Percentiles rank a stretch among this genome's conserved stretches.
Evolutionary conservation across 1,139 yeast species (phyloP).

Genomic region (Lipomyces yarrowii): DNA sequence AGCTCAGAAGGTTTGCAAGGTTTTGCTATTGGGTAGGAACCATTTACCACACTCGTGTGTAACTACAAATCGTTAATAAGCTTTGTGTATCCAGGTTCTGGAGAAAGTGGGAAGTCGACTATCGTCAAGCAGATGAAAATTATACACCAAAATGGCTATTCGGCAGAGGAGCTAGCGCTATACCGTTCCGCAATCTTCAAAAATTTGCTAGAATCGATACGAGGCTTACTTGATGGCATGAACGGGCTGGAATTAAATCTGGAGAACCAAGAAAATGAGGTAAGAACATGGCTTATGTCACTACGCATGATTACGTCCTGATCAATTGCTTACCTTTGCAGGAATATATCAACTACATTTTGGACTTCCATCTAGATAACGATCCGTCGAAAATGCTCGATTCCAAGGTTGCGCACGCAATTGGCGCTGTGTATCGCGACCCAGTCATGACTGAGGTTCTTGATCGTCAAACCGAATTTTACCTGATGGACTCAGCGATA

Average conservation of each 20-base stretch:
- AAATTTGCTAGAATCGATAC: conserved; percentile 65
- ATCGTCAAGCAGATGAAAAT: conserved; percentile 77
- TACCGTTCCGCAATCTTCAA: conserved; percentile 69
- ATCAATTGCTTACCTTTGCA: conserved; percentile 19
- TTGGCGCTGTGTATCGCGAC: conserved; percentile 53
- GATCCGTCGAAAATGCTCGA: conserved; percentile 41
- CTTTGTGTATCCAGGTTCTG: conserved; percentile 45
- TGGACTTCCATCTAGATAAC: conserved; percentile 37
- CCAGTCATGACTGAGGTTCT: conserved; percentile 61
- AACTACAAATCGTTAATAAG: not conserved
- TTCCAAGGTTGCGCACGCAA: conserved; percentile 36
- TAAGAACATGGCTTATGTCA: not conserved
- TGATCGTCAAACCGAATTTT: conserved; percentile 71
- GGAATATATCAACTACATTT: conserved; percentile 35
- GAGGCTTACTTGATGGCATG: conserved; percentile 60
- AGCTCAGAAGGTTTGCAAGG: conserved; percentile 51
- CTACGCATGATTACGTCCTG: not conserved
- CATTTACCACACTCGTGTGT: not conserved
- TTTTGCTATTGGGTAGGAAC: conserved; percentile 57
- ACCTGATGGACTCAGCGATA: conserved; percentile 81
- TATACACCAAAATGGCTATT: conserved; percentile 68
- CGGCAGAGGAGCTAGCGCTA: conserved; percentile 61
- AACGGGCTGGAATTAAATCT: conserved; percentile 48
- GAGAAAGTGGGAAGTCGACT: conserved; percentile 77
- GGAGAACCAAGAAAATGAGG: conserved; percentile 10